phyloP scores from a whole-genome alignment of 257 asterid genomes.

The Ligustrum vulgare region DNA sequence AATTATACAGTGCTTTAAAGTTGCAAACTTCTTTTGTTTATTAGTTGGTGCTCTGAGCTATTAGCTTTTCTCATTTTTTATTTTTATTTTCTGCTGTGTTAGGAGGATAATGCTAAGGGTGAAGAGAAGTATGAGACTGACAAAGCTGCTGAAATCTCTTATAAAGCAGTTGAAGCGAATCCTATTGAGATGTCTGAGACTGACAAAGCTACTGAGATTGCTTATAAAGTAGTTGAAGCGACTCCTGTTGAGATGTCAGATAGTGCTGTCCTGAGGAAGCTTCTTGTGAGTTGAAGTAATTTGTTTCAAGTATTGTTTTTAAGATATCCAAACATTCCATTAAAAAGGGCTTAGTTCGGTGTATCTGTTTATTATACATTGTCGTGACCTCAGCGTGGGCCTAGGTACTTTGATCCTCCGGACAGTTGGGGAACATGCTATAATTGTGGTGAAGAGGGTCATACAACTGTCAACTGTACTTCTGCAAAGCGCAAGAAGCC shows the following conservation, averaged over 20 bases:
- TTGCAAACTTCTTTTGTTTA: background rate
- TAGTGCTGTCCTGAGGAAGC: constrained; percentile 73
- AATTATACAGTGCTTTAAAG: background rate
- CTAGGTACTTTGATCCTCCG: constrained; percentile 98
- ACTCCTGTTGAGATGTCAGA: constrained; percentile 47
- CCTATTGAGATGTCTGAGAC: constrained; percentile 40
- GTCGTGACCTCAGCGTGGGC: constrained; percentile 79
- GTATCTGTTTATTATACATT: constrained; percentile 32
- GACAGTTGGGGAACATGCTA: constrained; percentile 93
- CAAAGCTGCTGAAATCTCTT: constrained; percentile 37
- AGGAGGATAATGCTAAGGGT: constrained; percentile 54
- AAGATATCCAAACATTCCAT: constrained; percentile 26
- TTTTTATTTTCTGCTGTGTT: constrained; percentile 16
- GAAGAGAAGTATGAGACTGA: constrained; percentile 36
- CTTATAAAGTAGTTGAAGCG: constrained; percentile 38
- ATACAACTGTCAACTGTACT: constrained; percentile 70
- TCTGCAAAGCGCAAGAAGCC: constrained; percentile 84
- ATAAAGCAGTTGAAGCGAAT: constrained; percentile 38
- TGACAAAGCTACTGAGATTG: constrained; percentile 37
- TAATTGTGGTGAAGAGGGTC: constrained; percentile 99
- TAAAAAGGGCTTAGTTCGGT: constrained; percentile 29
- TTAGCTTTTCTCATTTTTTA: background rate
- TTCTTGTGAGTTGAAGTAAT: constrained; percentile 85
- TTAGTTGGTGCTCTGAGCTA: constrained; percentile 10
- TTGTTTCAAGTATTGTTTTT: constrained; percentile 36